A percentile compares a stretch with the other conserved stretches of the same genome.
phyloP scores from a whole-genome alignment of 169 alveolate genomes.

The Miamiensis avidus region DNA sequence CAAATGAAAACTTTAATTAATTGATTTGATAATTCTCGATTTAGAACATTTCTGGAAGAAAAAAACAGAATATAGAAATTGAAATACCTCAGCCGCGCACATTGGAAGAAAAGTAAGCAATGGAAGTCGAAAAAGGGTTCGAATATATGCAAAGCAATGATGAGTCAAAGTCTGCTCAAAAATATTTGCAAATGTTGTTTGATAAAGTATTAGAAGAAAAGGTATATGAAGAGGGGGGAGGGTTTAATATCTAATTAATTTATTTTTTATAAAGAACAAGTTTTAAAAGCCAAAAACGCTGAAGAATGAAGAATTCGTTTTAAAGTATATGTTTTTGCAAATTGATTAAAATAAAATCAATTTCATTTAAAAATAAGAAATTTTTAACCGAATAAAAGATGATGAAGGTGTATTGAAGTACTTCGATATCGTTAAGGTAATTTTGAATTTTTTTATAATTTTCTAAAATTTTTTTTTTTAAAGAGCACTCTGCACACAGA shows the following conservation, averaged over 20 bases:
- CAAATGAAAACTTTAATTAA: too few relatives aligned
- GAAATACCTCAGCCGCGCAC: neutral
- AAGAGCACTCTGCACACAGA: neutral
- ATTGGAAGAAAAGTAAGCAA: neutral
- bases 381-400: neutral
- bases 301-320: neutral
- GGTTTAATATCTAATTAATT: too few relatives aligned
- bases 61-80: neutral
- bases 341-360: neutral
- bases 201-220: too few relatives aligned
- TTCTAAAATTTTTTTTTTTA: too few relatives aligned
- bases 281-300: neutral
- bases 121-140: neutral
- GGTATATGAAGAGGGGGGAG: too few relatives aligned
- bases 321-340: neutral
- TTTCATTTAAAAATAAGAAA: neutral
- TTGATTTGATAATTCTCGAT: neutral
- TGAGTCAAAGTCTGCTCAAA: too few relatives aligned
- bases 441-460: too few relatives aligned
- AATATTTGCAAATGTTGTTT: too few relatives aligned
- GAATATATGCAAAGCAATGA: neutral
- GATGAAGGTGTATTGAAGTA: neutral
- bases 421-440: neutral
- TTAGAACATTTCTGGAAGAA: neutral
- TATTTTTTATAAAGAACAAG: too few relatives aligned